phyloP scores from a whole-genome alignment of 2,329 filamentous ascomycete species.

The Lasiodiplodia hormozganensis region DNA sequence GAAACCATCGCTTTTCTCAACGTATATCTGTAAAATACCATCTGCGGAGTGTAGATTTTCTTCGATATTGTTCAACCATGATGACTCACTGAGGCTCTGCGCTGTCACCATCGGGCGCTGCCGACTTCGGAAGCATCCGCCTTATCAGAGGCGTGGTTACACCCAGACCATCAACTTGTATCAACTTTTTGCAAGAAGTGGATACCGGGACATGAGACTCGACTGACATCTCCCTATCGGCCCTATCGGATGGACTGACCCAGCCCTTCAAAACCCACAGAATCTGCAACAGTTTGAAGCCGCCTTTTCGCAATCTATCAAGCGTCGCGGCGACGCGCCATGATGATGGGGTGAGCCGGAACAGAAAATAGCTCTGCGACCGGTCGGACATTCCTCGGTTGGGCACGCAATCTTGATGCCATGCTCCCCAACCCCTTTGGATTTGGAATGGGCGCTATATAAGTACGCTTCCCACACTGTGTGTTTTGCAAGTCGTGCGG shows the following conservation, averaged over 20 bases:
- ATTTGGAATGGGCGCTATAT: not conserved
- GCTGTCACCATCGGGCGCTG: not conserved
- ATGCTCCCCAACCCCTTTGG: not conserved
- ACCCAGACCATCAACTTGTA: constrained; percentile 1
- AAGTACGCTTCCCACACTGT: not conserved
- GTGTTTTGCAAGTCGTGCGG: not conserved
- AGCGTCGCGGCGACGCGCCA: not conserved
- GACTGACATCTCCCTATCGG: constrained; percentile 24
- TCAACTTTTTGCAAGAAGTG: constrained; percentile 3
- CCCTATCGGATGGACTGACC: constrained; percentile 7
- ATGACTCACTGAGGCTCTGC: not conserved
- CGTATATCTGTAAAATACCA: not conserved
- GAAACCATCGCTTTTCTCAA: not conserved
- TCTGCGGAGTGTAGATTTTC: not conserved
- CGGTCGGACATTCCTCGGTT: not conserved
- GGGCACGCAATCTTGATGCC: not conserved
- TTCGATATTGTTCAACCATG: not conserved
- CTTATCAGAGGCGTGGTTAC: not conserved
- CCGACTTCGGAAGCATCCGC: constrained; percentile 10
- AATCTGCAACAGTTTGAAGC: constrained; percentile 9
- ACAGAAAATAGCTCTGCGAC: constrained; percentile 11
- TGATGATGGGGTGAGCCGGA: constrained; percentile 11
- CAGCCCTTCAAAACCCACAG: constrained; percentile 18
- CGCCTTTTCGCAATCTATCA: constrained; percentile 8
- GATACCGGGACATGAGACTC: constrained; percentile 12